Conservation (phyloP, 2,329 filamentous ascomycete species). For the Ilyonectria robusta region DNA sequence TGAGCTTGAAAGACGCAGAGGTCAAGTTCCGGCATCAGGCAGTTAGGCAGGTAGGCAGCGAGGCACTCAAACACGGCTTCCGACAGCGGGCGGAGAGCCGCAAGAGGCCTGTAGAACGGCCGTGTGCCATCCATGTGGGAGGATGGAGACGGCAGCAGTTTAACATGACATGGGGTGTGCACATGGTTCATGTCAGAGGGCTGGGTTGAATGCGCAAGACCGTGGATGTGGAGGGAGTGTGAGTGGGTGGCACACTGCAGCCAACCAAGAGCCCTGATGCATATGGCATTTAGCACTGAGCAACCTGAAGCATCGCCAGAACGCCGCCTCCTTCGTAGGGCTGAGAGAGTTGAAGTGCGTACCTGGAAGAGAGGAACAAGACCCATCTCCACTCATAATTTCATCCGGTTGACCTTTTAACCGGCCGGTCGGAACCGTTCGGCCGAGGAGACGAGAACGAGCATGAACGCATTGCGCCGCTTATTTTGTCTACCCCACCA, state of each 20-base stretch:
- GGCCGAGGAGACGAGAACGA: background rate
- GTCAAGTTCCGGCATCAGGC: background rate
- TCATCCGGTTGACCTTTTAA: slow-evolving; percentile 12
- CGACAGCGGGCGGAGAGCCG: background rate
- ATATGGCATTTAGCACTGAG: background rate
- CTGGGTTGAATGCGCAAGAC: background rate
- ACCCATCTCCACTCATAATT: background rate
- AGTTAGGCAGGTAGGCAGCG: slow-evolving; percentile 2
- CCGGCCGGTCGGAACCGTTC: background rate
- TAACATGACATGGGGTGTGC: too few relatives aligned
- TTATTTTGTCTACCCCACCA: slow-evolving; percentile 21
- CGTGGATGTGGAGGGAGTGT: background rate
- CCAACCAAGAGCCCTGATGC: slow-evolving; percentile 4
- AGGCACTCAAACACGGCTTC: background rate
- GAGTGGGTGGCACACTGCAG: background rate
- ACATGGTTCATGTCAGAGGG: background rate
- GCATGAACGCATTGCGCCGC: slow-evolving; percentile 11
- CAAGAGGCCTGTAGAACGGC: background rate
- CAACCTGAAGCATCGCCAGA: background rate
- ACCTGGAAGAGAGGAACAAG: too few relatives aligned
- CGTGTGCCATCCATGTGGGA: background rate
- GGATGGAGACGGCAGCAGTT: background rate
- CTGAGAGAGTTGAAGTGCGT: background rate
- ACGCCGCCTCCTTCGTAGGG: background rate
- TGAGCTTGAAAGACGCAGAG: background rate